phyloP scores from a whole-genome alignment of 352 stramenopile species.

The Pythium graminicola region DNA sequence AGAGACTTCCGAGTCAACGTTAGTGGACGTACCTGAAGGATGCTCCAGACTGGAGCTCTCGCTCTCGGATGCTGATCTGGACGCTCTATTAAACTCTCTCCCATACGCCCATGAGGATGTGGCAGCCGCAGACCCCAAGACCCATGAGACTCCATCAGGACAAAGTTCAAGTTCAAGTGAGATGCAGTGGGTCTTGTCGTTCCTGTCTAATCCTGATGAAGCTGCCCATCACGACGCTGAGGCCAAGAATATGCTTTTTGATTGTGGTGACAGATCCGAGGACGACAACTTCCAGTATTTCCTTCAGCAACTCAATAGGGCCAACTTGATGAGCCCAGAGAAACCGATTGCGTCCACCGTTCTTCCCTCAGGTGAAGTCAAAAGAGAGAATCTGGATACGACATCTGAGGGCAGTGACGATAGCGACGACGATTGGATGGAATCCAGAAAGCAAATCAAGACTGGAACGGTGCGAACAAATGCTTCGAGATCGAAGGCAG shows the following conservation, averaged over 20 bases:
- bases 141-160: not conserved
- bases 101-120: not conserved
- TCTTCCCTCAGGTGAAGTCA: not conserved
- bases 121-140: conserved; percentile 12
- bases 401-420: conserved; percentile 3
- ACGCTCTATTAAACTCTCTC: conserved; percentile 43
- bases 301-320: conserved; percentile 45
- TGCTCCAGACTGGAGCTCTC: conserved; percentile 45
- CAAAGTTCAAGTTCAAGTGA: conserved; percentile 17
- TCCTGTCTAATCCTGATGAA: conserved; percentile 46
- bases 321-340: conserved; percentile 34
- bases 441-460: conserved; percentile 11
- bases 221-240: conserved; percentile 41
- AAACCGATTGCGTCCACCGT: not conserved
- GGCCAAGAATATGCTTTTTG: conserved; percentile 45
- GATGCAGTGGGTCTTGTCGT: conserved; percentile 72
- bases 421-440: conserved; percentile 12
- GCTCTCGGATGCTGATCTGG: conserved; percentile 48
- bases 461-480: not conserved
- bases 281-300: conserved; percentile 76
- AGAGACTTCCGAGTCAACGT: not conserved
- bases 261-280: conserved; percentile 28
- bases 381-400: not conserved
- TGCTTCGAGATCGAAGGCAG: not conserved
- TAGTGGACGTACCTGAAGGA: conserved; percentile 6